phyloP scores from a whole-genome alignment of 2,329 filamentous ascomycete species.

The Colletotrichum sp. region DNA sequence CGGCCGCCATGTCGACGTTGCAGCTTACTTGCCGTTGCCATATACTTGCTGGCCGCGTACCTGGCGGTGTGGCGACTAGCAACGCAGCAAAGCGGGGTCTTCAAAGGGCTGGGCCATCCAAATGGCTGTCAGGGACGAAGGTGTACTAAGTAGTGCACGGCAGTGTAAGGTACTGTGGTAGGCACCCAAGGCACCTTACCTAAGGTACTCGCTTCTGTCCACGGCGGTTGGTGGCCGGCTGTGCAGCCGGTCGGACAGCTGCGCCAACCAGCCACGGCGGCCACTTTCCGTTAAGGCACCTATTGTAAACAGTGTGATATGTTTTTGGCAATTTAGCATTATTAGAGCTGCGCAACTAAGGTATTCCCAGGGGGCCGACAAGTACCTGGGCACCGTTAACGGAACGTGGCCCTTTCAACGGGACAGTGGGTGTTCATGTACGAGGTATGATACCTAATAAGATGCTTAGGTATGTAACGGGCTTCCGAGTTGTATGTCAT shows the following conservation, averaged over 20 bases:
- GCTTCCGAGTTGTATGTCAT: neutral
- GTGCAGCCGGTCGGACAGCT: neutral
- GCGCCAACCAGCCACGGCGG: neutral
- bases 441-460: neutral
- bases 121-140: conserved; percentile 1
- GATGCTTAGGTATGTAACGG: neutral
- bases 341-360: neutral
- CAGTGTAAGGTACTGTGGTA: no score
- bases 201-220: no score
- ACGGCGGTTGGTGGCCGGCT: neutral
- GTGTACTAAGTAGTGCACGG: neutral
- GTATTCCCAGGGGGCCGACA: neutral
- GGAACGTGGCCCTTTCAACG: neutral
- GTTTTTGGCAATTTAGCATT: neutral
- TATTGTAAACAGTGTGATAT: neutral
- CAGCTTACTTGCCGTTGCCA: neutral
- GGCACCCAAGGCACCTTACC: no score
- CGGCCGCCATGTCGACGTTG: neutral
- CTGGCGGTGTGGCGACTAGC: neutral
- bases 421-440: neutral
- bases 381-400: neutral
- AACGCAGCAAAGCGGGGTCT: neutral
- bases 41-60: neutral
- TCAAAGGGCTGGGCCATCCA: neutral
- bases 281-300: neutral